Evolutionary conservation across 352 stramenopile genomes (phyloP), one percentile per base, ranked within the genome.

Genomic region (Plasmopara viticola): DNA sequence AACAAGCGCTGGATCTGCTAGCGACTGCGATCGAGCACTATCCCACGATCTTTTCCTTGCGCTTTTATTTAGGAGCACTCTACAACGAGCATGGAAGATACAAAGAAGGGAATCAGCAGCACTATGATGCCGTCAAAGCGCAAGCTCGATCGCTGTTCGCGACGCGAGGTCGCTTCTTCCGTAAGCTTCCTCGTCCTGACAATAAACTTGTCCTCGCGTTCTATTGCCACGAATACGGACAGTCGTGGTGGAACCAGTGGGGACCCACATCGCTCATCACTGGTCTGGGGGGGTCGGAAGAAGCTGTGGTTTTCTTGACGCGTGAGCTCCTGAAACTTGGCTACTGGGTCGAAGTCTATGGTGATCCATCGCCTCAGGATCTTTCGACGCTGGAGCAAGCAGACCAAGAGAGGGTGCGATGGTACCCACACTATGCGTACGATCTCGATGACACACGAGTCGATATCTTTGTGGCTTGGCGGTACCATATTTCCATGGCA

Each of bases 171-270:
- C 49, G 30, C 8, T 9, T 38, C 18, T 64, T 82, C 33, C 14
- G 8, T 0, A 83, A 86, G 47, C 45, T 60, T 7, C 35, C 50
- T 18, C 68, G 70, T 29, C 54, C 69, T 25, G 25, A 46, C 9
- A 51, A 53, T 9, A 61, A 64, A 30, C 48, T 58, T 10, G 62
- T 86, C 0, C 49, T 97, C 1, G 84, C 70, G 0, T 75, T 97
- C 20, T 97, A 96, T 60, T 97, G 90, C 70, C 55, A 96, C 55
- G 90, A 97, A 52, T 97, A 97, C 45, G 83, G 71, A 0, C 84
- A 97, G 42, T 78, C 73, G 12, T 97, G 88, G 90, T 97, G 89
- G 87, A 69, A 66, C 0, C 37, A 77, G 9, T 97, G 90, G 90
- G 87, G 88, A 0, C 89, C 87, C 28, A 85, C 72, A 4, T 94